Evolutionary conservation across 2,329 filamentous ascomycete genomes (phyloP).

Genomic region (Hysterium pulicare): DNA sequence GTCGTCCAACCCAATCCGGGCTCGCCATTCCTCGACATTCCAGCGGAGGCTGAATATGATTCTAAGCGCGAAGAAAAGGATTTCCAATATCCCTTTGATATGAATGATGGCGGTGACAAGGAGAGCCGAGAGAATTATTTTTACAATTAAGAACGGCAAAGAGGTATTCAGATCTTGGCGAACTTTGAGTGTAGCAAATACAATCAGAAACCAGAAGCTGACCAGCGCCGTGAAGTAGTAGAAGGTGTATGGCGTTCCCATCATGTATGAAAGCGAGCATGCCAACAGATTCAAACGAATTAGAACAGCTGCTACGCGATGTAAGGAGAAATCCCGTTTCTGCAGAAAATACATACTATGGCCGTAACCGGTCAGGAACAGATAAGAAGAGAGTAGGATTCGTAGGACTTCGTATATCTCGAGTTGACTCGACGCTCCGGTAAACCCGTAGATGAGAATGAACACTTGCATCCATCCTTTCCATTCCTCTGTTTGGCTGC

Average conservation of each 20-base stretch:
- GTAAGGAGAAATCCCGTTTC: constrained; percentile 56
- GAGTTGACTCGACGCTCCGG: constrained; percentile 49
- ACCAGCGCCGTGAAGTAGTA: constrained; percentile 60
- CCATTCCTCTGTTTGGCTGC: constrained; percentile 61
- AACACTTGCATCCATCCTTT: constrained; percentile 63
- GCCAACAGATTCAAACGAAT: constrained; percentile 58
- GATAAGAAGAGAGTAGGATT: constrained; percentile 55
- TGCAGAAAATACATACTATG: constrained; percentile 58
- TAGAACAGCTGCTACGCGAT: constrained; percentile 51
- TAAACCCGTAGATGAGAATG: constrained; percentile 58
- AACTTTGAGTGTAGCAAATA: constrained; percentile 52
- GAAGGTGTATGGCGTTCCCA: constrained; percentile 54
- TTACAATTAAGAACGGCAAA: constrained; percentile 43
- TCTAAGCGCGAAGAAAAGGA: constrained; percentile 36
- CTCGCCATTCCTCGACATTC: constrained; percentile 49
- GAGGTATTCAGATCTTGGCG: constrained; percentile 43
- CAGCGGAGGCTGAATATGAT: constrained; percentile 49
- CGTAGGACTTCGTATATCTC: constrained; percentile 56
- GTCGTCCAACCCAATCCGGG: constrained; percentile 52
- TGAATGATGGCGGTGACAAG: constrained; percentile 38
- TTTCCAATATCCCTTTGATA: constrained; percentile 44
- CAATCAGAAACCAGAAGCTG: constrained; percentile 60
- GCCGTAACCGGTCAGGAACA: constrained; percentile 62
- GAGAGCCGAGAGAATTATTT: constrained; percentile 47
- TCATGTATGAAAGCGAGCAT: constrained; percentile 52